Evolutionary conservation across 2,329 filamentous ascomycete genomes (phyloP).

Genomic region (Elsinoe ampelina): DNA sequence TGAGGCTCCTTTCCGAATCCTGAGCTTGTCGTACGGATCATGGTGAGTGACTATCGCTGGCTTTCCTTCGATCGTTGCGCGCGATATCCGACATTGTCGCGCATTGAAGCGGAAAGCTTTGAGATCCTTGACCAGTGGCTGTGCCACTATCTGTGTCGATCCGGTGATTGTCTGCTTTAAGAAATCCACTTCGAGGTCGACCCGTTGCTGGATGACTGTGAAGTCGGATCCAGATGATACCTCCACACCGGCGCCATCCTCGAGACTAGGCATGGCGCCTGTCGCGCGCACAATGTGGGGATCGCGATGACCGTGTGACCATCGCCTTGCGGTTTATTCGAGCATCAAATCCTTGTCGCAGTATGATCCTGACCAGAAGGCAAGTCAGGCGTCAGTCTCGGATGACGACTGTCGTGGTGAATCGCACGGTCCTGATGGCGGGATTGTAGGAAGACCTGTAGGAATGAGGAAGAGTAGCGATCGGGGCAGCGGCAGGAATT

Average conservation of each 20-base stretch:
- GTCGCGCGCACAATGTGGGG: slow-evolving; percentile 15
- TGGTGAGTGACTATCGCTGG: slow-evolving; percentile 33
- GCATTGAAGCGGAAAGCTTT: slow-evolving; percentile 50
- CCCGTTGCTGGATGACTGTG: slow-evolving; percentile 69
- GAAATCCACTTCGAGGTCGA: slow-evolving; percentile 86
- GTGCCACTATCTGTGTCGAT: slow-evolving; percentile 71
- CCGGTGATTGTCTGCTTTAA: slow-evolving; percentile 64
- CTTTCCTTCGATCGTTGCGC: slow-evolving; percentile 38
- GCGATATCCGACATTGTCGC: slow-evolving; percentile 50
- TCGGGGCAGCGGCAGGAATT: background rate
- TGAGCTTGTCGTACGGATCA: slow-evolving; percentile 60
- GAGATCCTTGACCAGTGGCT: slow-evolving; percentile 50
- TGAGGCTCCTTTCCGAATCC: slow-evolving; percentile 50
- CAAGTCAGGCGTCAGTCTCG: background rate
- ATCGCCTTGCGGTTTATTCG: background rate
- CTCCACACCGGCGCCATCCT: slow-evolving; percentile 18
- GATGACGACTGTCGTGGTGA: background rate
- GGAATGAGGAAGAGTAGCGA: background rate
- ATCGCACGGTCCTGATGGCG: background rate
- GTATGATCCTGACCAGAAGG: background rate
- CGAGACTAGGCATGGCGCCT: slow-evolving; percentile 22
- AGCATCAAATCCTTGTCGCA: background rate
- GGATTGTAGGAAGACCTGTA: background rate
- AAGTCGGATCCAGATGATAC: slow-evolving; percentile 34
- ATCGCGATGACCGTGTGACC: slow-evolving; percentile 1